Base-by-base conservation (phyloP, 768 basidiomycete genomes). In the Xanthoconium stramineum region DNA sequence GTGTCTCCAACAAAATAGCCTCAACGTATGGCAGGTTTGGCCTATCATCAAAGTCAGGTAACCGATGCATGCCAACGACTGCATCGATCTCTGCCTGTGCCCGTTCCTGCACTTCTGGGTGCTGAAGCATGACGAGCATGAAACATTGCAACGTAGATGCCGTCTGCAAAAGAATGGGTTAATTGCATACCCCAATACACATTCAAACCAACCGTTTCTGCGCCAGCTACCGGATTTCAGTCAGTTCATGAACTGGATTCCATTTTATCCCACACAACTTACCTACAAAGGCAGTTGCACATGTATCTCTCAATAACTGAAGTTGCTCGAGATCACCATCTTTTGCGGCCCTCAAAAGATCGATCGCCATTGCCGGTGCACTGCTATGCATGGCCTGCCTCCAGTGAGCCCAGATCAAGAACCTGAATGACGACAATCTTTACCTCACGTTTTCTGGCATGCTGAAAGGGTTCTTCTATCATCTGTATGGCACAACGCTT, bases 71-170 rank as follows among this genome's bases (percentile, higher is more conserved):
- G n/a, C n/a, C n/a, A n/a, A n/a, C n/a, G n/a, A n/a, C n/a, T n/a
- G 72, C 53, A 38, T 65, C 63, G 11, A 75, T 52, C 54, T 74
- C 73, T 35, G 62, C 64, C 7, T 69, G 61, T 30, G 73, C 73
- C 24, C 55, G 57, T 12, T 50, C 44, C 45, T 75, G 72, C n/a
- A 69, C 63, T 10, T 69, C 67, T 1, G 74, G 74, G 50, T 72
- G 40, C 8, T 56, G 53, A 9, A 67, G 30, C 68, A 74, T 75
- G 13, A 65, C 67, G n/a, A 74, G 58, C 54, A 74, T 58, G 52
- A 76, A 74, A 2, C 43, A 52, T 24, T 55, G 54, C 43, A 61
- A 35, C 13, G 53, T 58, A 1, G 67, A 40, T 1, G 47, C n/a
- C 3, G 55, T 52, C 59, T 62, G 7, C 28, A 11, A 53, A 47